Base-by-base conservation (phyloP, 441 rosid genomes). In the Populus trichocarpa region DNA sequence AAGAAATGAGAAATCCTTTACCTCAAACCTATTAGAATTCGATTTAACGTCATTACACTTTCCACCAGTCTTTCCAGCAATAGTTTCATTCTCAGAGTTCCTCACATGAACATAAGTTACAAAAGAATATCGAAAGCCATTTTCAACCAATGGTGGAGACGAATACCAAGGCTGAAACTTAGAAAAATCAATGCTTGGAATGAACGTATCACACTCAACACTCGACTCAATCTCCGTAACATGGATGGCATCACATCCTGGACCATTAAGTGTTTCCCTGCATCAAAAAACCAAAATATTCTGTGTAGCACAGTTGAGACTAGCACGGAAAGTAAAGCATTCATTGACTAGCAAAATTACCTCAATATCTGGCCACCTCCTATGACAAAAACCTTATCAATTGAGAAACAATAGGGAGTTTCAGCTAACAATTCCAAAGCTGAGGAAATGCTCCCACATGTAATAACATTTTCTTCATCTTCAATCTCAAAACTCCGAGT, bases 181-280 rank as follows among this genome's bases (percentile, higher is more conserved):
- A 71, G 90, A 86, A 30, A 81, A 74, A 86, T 90, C 90, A 80
- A 93, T 71, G 5, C 70, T 26, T 0, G 97, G 91, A 63, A 93
- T 87, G 80, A 90, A 93, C 22, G 96, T 90, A 79, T 93, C 96
- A 80, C 97, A 92, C 6, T 89, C 91, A 63, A 88, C 36, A 82
- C 77, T 86, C 42, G 87, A 77, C 83, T 92, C 88, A 83, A 90
- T 90, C 85, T 92, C 94, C 28, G 97, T 92, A 66, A 92, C 72
- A 83, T 92, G 97, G 66, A 92, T 88, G 53, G 93, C 95, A 81
- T 92, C 92, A 79, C 98, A 93, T 71, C 84, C 87, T 25, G 91
- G 83, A 3, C 84, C 86, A 78, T 90, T 90, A 74, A 93, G 84
- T 4, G 88, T 73, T 50, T 91, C 94, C 88, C 97, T 93, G 85